A percentile compares a stretch with the other conserved stretches of the same genome.
Evolutionary conservation across 352 stramenopile species (phyloP).

Genomic region (Pythium folliculosum): DNA sequence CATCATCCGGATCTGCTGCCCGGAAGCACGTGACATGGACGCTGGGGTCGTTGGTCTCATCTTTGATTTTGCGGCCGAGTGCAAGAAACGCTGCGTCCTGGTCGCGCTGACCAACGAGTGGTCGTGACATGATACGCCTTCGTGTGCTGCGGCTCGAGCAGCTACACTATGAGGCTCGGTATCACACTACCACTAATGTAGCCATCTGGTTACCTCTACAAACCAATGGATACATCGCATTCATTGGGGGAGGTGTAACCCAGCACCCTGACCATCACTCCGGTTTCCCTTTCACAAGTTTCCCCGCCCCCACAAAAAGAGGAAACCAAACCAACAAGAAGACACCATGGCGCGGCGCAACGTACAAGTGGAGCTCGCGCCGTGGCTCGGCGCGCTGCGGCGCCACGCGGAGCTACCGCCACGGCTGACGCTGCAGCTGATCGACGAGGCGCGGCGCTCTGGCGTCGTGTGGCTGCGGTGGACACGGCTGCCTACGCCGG

Average conservation of each 20-base stretch:
- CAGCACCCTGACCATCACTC: background rate
- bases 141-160: too few species aligned
- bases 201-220: too few species aligned
- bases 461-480: conserved; percentile 2
- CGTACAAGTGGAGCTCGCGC: background rate
- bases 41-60: background rate
- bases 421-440: background rate
- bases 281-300: background rate
- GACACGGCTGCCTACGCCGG: background rate
- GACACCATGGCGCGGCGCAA: background rate
- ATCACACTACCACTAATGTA: too few species aligned
- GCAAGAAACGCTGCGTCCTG: background rate
- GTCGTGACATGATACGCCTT: too few species aligned
- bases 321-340: background rate
- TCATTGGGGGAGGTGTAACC: too few species aligned
- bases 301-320: background rate
- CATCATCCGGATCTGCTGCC: background rate
- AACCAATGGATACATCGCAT: too few species aligned
- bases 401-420: background rate
- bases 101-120: too few species aligned
- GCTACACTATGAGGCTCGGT: too few species aligned
- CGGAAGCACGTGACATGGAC: background rate
- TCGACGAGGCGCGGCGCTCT: background rate
- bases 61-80: background rate
- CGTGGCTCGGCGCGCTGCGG: background rate